Conservation (phyloP, 2,329 filamentous ascomycete species). For the Sclerotinia trifoliorum region DNA sequence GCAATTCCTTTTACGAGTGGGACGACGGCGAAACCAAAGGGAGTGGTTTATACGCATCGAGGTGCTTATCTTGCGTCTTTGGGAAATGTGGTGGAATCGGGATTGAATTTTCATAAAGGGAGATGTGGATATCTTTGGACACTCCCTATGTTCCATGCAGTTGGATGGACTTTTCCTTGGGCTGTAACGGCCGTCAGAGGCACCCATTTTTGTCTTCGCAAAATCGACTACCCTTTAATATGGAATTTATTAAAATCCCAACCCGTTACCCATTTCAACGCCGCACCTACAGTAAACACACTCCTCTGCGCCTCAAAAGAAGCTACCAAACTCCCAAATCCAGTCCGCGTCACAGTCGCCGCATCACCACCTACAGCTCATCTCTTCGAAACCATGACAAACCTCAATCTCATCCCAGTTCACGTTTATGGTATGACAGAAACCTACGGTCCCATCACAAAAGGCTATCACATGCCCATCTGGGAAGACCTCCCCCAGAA, state of each 20-base stretch:
- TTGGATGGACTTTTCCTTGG: slow-evolving; percentile 76
- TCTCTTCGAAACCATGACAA: slow-evolving; percentile 85
- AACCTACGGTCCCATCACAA: slow-evolving; percentile 94
- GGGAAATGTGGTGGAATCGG: slow-evolving; percentile 85
- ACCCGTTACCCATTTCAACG: slow-evolving; percentile 90
- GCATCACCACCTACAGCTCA: slow-evolving; percentile 86
- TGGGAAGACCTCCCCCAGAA: slow-evolving; percentile 75
- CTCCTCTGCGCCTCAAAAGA: slow-evolving; percentile 78
- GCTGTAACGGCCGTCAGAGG: slow-evolving; percentile 87
- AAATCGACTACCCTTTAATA: slow-evolving; percentile 91
- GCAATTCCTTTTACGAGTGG: slow-evolving; percentile 93
- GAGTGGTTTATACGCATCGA: slow-evolving; percentile 87
- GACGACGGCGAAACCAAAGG: slow-evolving; percentile 88
- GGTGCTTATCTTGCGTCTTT: slow-evolving; percentile 82
- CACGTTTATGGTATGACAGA: slow-evolving; percentile 90
- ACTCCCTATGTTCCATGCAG: slow-evolving; percentile 77
- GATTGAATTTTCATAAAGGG: slow-evolving; percentile 68
- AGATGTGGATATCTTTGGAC: slow-evolving; percentile 88
- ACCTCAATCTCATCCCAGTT: slow-evolving; percentile 80
- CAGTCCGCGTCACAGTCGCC: slow-evolving; percentile 86
- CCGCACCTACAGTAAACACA: slow-evolving; percentile 94
- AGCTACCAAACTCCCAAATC: slow-evolving; percentile 65
- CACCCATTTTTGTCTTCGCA: slow-evolving; percentile 92
- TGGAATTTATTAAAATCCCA: slow-evolving; percentile 87
- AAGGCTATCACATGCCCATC: slow-evolving; percentile 80